Conservation (phyloP, 768 basidiomycete genomes). For the Suillus luteus region DNA sequence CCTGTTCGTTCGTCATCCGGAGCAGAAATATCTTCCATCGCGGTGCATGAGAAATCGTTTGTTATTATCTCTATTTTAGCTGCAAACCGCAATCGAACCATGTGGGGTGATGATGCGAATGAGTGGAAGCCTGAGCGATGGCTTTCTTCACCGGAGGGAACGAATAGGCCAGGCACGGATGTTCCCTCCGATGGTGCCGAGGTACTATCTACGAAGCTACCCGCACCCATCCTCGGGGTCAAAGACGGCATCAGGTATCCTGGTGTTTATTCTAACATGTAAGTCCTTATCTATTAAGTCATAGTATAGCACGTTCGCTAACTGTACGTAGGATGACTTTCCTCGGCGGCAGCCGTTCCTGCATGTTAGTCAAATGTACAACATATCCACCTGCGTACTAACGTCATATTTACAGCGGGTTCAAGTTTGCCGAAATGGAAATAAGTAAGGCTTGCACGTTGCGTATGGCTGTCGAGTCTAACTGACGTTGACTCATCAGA, state of each 20-base stretch:
- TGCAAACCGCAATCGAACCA: constrained; percentile 42
- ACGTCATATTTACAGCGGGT: constrained; percentile 2
- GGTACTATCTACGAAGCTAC: neutral
- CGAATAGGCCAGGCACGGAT: constrained; percentile 7
- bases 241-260: constrained; percentile 27
- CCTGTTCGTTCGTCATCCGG: constrained; percentile 6
- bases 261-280: constrained; percentile 48
- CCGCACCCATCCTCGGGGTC: constrained; percentile 1
- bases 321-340: constrained; percentile 3
- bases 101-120: constrained; percentile 44
- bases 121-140: constrained; percentile 53
- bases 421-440: constrained; percentile 11
- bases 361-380: constrained; percentile 29
- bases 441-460: neutral
- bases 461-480: neutral
- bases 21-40: neutral
- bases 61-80: constrained; percentile 44
- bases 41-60: constrained; percentile 16
- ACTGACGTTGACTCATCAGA: neutral
- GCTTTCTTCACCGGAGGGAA: constrained; percentile 24
- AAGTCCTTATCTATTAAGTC: constrained; percentile 14
- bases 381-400: constrained; percentile 37
- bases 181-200: constrained; percentile 35
- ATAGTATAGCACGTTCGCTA: neutral
- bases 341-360: constrained; percentile 4